phyloP scores from a whole-genome alignment of 306 rosid species.

The Sindora glabra region DNA sequence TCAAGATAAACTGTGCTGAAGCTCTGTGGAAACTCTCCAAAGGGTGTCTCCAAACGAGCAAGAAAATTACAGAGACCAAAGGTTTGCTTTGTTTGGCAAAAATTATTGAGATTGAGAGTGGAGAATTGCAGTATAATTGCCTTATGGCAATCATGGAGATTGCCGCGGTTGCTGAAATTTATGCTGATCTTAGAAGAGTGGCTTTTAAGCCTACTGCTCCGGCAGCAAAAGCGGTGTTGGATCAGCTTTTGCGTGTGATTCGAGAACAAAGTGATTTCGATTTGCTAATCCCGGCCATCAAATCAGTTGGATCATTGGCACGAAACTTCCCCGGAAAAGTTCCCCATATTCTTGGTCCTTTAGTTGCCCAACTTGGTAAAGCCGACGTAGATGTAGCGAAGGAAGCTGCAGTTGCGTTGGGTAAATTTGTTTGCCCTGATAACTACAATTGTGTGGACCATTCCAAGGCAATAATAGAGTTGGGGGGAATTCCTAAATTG shows the following conservation, averaged over 20 bases:
- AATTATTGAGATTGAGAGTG: constrained; percentile 55
- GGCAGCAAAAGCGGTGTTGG: constrained; percentile 62
- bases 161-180: constrained; percentile 53
- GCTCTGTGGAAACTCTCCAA: constrained; percentile 79
- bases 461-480: constrained; percentile 69
- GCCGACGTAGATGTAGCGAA: constrained; percentile 47
- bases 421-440: constrained; percentile 57
- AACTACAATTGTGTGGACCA: constrained; percentile 63
- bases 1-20: constrained; percentile 62
- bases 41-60: constrained; percentile 41
- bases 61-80: constrained; percentile 69
- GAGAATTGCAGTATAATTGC: constrained; percentile 59
- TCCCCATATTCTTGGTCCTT: constrained; percentile 57
- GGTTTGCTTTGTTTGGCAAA: constrained; percentile 86
- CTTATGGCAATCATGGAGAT: constrained; percentile 84
- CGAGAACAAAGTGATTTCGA: constrained; percentile 24
- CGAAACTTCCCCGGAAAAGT: constrained; percentile 73
- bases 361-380: constrained; percentile 59
- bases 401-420: constrained; percentile 62
- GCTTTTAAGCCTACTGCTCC: constrained; percentile 71
- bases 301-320: constrained; percentile 72
- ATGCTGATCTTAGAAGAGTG: constrained; percentile 56
- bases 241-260: constrained; percentile 67
- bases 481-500: constrained; percentile 55
- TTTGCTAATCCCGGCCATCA: constrained; percentile 61